Conservation (phyloP, 805 yeast species). For the Monosporozyma unispora region DNA sequence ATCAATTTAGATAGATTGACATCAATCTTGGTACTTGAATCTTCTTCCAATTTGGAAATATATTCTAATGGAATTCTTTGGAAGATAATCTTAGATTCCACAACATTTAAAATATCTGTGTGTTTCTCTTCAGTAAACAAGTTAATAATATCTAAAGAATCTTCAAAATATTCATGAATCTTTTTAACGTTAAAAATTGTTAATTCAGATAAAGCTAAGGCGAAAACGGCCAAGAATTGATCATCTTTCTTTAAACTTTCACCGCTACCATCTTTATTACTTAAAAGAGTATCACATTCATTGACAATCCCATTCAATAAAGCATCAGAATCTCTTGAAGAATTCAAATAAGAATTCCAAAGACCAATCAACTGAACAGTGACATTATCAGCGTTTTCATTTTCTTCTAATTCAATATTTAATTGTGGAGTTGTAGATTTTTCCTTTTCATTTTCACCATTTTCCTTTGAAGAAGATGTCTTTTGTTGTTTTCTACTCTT, state of each 20-base stretch:
- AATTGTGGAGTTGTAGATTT: slow-evolving; percentile 32
- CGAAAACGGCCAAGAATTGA: slow-evolving; percentile 65
- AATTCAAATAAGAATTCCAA: slow-evolving; percentile 52
- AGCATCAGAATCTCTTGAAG: slow-evolving; percentile 53
- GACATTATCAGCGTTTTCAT: slow-evolving; percentile 68
- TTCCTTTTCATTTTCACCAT: not conserved
- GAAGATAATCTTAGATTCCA: slow-evolving; percentile 46
- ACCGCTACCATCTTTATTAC: not conserved
- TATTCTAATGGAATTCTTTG: slow-evolving; percentile 52
- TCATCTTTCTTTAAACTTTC: slow-evolving; percentile 27
- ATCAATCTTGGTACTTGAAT: slow-evolving; percentile 18
- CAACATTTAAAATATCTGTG: slow-evolving; percentile 38
- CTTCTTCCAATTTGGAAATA: slow-evolving; percentile 41
- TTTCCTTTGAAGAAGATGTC: slow-evolving; percentile 11
- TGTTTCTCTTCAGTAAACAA: slow-evolving; percentile 43
- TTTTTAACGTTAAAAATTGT: slow-evolving; percentile 41
- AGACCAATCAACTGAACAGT: slow-evolving; percentile 66
- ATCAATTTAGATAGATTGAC: slow-evolving; percentile 35
- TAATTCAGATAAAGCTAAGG: slow-evolving; percentile 57
- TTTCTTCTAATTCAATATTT: slow-evolving; percentile 60
- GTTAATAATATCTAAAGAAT: slow-evolving; percentile 55
- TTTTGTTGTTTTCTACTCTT: slow-evolving; percentile 35
- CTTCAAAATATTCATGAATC: slow-evolving; percentile 40
- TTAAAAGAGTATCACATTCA: slow-evolving; percentile 73
- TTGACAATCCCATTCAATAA: slow-evolving; percentile 80